phyloP scores from a whole-genome alignment of 148 eudicot genomes.

The Rhododendron vialii region DNA sequence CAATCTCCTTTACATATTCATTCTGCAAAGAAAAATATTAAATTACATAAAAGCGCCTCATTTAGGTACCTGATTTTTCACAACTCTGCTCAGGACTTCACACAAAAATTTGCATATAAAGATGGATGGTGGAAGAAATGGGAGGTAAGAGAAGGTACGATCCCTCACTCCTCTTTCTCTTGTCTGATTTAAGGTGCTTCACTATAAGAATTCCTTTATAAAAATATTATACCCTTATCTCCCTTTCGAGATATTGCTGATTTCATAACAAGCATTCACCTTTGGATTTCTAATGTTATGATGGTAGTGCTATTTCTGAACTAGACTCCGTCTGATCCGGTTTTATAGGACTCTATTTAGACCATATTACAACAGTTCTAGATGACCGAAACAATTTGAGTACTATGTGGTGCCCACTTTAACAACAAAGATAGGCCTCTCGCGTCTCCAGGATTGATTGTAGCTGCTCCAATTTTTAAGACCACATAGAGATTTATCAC shows the following conservation, averaged over 20 bases:
- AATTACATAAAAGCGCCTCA: background rate
- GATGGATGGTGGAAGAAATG: background rate
- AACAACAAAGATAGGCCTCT: background rate
- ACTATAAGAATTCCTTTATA: background rate
- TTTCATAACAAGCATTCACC: background rate
- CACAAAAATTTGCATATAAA: background rate
- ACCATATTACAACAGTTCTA: background rate
- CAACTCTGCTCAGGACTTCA: background rate
- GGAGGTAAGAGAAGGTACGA: background rate
- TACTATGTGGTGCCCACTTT: background rate
- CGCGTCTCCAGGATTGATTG: background rate
- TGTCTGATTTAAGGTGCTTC: background rate
- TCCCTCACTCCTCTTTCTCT: background rate
- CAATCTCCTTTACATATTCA: background rate
- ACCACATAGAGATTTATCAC: background rate
- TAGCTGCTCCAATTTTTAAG: background rate
- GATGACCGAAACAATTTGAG: background rate
- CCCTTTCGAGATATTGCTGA: background rate
- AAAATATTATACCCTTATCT: background rate
- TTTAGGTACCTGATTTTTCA: background rate
- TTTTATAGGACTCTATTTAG: background rate
- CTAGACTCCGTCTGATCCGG: background rate
- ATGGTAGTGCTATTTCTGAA: slow-evolving; percentile 3
- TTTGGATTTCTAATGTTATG: background rate
- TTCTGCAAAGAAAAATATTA: background rate